Evolutionary conservation across 352 stramenopile species (phyloP).

Genomic region (Paralagenidium karlingii): DNA sequence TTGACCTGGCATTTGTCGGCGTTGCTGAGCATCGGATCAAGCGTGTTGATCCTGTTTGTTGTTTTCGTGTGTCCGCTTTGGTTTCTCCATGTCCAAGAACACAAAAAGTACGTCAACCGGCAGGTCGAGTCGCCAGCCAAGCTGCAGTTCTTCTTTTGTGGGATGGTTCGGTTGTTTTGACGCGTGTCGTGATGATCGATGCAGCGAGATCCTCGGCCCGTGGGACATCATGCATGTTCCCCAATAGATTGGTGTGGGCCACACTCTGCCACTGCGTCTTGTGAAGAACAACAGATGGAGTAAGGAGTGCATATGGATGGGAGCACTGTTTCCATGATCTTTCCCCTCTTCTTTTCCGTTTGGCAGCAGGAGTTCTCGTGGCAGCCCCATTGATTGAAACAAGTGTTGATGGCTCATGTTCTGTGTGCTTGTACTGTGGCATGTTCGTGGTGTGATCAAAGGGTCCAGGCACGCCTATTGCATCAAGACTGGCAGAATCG

Average conservation of each 20-base stretch:
- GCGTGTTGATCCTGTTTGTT: slow-evolving; percentile 65
- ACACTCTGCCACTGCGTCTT: too few relatives aligned
- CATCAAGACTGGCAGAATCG: slow-evolving; percentile 37
- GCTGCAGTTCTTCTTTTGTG: not conserved
- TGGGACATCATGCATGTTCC: slow-evolving; percentile 83
- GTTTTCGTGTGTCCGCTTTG: slow-evolving; percentile 79
- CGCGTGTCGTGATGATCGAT: not conserved
- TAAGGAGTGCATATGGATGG: too few relatives aligned
- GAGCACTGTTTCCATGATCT: too few relatives aligned
- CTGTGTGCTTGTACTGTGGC: too few relatives aligned
- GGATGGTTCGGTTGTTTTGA: not conserved
- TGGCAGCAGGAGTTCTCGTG: too few relatives aligned
- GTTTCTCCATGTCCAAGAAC: slow-evolving; percentile 85
- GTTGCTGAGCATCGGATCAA: slow-evolving; percentile 43
- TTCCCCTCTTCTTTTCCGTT: too few relatives aligned
- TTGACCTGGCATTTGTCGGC: slow-evolving; percentile 66
- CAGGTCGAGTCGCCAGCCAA: not conserved
- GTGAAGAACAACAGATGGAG: too few relatives aligned
- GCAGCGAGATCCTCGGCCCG: slow-evolving; percentile 77
- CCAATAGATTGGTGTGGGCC: too few relatives aligned
- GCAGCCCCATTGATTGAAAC: too few relatives aligned
- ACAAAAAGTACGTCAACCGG: slow-evolving; percentile 74
- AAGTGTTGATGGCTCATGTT: too few relatives aligned
- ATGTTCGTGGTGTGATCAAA: too few relatives aligned
- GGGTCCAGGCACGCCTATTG: slow-evolving; percentile 13